Percentiles rank a stretch among this genome's conserved stretches.
Conservation (phyloP, 2,329 filamentous ascomycete species). For the Colletotrichum lentis region DNA sequence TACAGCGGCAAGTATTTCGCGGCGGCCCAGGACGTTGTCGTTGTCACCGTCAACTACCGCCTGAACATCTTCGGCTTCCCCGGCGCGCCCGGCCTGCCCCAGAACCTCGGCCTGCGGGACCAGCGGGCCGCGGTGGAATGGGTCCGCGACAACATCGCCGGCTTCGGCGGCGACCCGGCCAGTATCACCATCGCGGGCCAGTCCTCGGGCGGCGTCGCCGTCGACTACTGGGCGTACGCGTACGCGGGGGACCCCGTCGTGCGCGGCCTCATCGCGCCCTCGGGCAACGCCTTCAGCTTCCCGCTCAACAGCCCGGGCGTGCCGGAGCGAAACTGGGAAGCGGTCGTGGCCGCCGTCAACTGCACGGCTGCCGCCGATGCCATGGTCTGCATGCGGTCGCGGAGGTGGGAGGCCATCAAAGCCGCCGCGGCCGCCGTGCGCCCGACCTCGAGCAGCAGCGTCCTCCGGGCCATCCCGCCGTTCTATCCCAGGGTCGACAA, state of each 20-base stretch:
- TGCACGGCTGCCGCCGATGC: conserved; percentile 37
- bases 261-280: conserved; percentile 56
- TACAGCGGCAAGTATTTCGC: conserved; percentile 56
- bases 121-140: conserved; percentile 61
- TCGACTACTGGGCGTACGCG: conserved; percentile 59
- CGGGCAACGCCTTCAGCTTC: conserved; percentile 58
- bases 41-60: conserved; percentile 59
- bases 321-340: conserved; percentile 53
- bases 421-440: conserved; percentile 49
- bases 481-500: conserved; percentile 56
- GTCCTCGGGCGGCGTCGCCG: conserved; percentile 52
- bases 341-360: conserved; percentile 51
- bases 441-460: conserved; percentile 45
- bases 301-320: conserved; percentile 48
- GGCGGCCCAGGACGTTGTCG: conserved; percentile 53
- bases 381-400: conserved; percentile 51
- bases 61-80: conserved; percentile 55
- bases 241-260: conserved; percentile 59
- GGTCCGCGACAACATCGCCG: conserved; percentile 55
- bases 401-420: conserved; percentile 49
- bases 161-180: conserved; percentile 55
- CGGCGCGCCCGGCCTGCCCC: conserved; percentile 42
- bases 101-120: conserved; percentile 59
- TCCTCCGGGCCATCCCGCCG: conserved; percentile 48
- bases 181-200: conserved; percentile 55